A percentile compares a stretch with the other conserved stretches of the same genome.
phyloP scores from a whole-genome alignment of 257 asterid genomes.

The Primulina huaijiensis region DNA sequence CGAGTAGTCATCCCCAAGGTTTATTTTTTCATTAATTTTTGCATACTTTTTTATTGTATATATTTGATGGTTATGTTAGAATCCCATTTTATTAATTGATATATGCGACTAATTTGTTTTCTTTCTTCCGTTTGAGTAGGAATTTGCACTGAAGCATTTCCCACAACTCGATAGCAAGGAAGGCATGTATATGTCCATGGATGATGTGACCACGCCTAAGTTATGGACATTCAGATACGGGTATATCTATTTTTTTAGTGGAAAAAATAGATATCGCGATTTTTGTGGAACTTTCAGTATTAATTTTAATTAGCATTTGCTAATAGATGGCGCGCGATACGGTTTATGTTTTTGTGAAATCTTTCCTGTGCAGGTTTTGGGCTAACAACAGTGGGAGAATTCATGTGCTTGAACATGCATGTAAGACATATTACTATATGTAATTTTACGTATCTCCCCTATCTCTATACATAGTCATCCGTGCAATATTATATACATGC shows the following conservation, averaged over 20 bases:
- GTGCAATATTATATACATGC: too few relatives aligned
- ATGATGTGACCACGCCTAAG: constrained; percentile 11
- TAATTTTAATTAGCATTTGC: too few relatives aligned
- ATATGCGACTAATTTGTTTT: too few relatives aligned
- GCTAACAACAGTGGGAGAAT: constrained; percentile 16
- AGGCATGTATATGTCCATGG: constrained; percentile 10
- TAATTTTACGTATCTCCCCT: neutral
- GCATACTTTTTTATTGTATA: neutral
- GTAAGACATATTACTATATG: neutral
- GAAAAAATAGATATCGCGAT: neutral
- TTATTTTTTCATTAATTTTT: neutral
- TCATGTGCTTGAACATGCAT: constrained; percentile 21
- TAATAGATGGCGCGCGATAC: too few relatives aligned
- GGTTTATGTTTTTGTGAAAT: too few relatives aligned
- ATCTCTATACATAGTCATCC: too few relatives aligned
- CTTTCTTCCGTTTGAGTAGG: neutral
- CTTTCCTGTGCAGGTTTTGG: constrained; percentile 15
- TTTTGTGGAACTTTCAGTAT: too few relatives aligned
- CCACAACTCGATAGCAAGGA: constrained; percentile 13
- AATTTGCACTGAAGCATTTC: constrained; percentile 15
- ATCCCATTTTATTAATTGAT: too few relatives aligned
- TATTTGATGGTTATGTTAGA: too few relatives aligned
- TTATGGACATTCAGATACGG: constrained; percentile 25
- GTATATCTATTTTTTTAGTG: neutral
- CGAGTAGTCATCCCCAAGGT: constrained; percentile 27